phyloP scores from a whole-genome alignment of 208 protist species.

The Angomonas deanei region DNA sequence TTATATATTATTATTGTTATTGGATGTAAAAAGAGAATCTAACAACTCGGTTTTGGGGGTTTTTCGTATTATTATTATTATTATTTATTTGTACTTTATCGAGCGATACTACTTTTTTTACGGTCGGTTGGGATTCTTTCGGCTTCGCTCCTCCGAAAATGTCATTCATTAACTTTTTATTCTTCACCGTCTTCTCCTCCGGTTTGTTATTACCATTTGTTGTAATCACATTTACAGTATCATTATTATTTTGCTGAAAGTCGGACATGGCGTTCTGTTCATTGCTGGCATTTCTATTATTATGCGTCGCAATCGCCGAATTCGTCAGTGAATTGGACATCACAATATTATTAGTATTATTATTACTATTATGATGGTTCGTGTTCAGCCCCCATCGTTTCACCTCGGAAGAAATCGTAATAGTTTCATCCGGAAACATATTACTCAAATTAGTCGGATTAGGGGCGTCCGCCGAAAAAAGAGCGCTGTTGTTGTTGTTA shows the following conservation, averaged over 20 bases:
- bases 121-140: not conserved
- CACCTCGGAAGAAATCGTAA: not conserved
- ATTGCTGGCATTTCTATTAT: not conserved
- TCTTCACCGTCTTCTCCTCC: slow-evolving; percentile 7
- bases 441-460: too few species aligned
- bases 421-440: not conserved
- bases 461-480: too few species aligned
- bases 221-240: not conserved
- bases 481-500: not conserved
- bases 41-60: too few species aligned
- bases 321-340: too few species aligned
- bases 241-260: not conserved
- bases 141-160: slow-evolving; percentile 23
- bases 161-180: slow-evolving; percentile 42
- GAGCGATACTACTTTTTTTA: too few species aligned
- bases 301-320: too few species aligned
- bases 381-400: slow-evolving; percentile 1
- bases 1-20: too few species aligned
- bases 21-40: too few species aligned
- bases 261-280: not conserved
- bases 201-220: not conserved
- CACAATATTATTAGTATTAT: not conserved
- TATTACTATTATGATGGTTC: not conserved
- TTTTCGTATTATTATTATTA: too few species aligned
- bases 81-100: too few species aligned